Conservation (phyloP, 306 rosid genomes). For the Hippophae gyantsensis region DNA sequence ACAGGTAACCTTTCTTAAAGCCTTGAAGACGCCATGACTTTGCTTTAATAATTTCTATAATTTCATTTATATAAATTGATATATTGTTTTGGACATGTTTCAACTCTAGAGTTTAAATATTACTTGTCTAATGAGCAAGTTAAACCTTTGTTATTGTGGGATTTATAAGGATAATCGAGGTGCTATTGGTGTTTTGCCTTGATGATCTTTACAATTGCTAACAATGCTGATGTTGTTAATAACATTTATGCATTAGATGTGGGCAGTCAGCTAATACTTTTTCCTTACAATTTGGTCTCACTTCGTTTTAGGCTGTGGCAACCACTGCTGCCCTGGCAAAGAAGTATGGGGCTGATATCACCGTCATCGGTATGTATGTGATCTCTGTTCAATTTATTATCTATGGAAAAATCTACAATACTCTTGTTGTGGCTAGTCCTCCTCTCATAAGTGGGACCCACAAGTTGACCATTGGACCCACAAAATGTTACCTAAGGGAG, state of each 20-base stretch:
- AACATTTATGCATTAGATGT: no score
- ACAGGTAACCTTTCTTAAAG: conserved; percentile 38
- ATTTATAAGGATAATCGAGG: no score
- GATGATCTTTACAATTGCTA: neutral
- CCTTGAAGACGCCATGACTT: neutral
- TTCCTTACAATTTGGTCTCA: neutral
- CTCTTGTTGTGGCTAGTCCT: no score
- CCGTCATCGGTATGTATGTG: conserved; percentile 65
- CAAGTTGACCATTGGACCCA: no score
- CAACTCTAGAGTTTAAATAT: neutral
- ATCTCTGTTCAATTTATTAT: conserved; percentile 3
- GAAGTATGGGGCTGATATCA: conserved; percentile 83
- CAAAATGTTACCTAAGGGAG: no score
- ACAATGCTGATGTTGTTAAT: neutral
- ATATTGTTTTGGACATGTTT: neutral
- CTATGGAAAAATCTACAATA: neutral
- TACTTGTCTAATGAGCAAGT: neutral
- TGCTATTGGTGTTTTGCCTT: neutral
- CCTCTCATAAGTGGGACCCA: no score
- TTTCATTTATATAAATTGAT: neutral
- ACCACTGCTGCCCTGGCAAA: conserved; percentile 77
- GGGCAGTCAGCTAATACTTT: neutral
- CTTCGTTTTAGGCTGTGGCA: conserved; percentile 51
- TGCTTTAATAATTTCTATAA: neutral
- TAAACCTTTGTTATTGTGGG: no score